phyloP scores from a whole-genome alignment of 345 rosid genomes.

The Eucalyptus microcorys region DNA sequence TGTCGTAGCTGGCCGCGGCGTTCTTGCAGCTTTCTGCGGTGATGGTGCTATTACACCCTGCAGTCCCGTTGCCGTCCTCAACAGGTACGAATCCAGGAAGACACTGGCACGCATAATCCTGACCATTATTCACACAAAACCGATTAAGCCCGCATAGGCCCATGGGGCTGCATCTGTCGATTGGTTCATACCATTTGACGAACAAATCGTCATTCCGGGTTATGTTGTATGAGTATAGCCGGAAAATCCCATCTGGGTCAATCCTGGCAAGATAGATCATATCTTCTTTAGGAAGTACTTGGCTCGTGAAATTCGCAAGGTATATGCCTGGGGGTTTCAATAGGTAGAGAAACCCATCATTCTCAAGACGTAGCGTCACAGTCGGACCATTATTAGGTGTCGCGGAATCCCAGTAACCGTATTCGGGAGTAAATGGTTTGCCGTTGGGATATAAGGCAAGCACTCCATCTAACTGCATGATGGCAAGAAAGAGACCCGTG shows the following conservation, averaged over 20 bases:
- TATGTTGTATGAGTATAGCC: neutral
- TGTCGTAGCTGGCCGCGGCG: neutral
- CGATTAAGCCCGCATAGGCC: too few species aligned
- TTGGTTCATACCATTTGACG: neutral
- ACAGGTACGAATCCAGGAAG: too few species aligned
- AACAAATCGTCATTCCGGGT: neutral
- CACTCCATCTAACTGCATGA: constrained; percentile 8
- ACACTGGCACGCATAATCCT: too few species aligned
- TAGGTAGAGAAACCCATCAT: constrained; percentile 1
- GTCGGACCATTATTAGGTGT: neutral
- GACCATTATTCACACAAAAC: too few species aligned
- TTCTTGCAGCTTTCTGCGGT: too few species aligned
- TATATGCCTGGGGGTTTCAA: neutral
- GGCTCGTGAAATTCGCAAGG: neutral
- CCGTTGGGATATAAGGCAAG: constrained; percentile 6
- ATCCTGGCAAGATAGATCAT: neutral
- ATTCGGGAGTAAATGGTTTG: neutral
- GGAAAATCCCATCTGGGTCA: constrained; percentile 1
- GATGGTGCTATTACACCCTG: too few species aligned
- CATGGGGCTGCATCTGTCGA: too few species aligned
- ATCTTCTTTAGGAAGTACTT: neutral
- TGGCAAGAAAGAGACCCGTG: neutral
- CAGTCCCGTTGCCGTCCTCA: too few species aligned
- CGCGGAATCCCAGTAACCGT: neutral
- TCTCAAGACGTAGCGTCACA: neutral